Conservation (phyloP, 768 basidiomycete species). For the Leccinum imitatum region DNA sequence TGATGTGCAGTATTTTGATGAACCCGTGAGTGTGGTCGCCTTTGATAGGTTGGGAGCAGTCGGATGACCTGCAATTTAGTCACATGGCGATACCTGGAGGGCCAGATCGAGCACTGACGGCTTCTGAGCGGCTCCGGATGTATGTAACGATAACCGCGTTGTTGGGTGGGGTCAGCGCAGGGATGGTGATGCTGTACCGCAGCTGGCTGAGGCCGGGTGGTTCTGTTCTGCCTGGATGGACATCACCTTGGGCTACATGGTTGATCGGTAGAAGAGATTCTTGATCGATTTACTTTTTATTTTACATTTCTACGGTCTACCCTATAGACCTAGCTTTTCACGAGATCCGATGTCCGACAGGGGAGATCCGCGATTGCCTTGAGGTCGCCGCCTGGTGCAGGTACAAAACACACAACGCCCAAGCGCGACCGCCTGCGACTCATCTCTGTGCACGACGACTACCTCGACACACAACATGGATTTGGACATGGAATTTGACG, state of each 20-base stretch:
- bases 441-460: constrained; percentile 13
- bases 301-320: constrained; percentile 1
- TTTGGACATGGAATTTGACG: constrained; percentile 74
- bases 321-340: constrained; percentile 17
- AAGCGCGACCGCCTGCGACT: constrained; percentile 13
- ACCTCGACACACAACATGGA: constrained; percentile 52
- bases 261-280: constrained; percentile 51
- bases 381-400: constrained; percentile 32
- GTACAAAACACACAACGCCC: constrained; percentile 18
- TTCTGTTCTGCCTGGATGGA: constrained; percentile 50
- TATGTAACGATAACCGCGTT: constrained; percentile 73
- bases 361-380: constrained; percentile 38
- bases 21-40: constrained; percentile 71
- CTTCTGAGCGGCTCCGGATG: constrained; percentile 64
- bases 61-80: constrained; percentile 35
- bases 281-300: constrained; percentile 16
- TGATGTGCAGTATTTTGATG: constrained; percentile 80
- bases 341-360: constrained; percentile 37
- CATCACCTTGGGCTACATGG: constrained; percentile 65
- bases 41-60: constrained; percentile 2
- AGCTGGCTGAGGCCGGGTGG: constrained; percentile 64
- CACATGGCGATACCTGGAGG: constrained; percentile 76
- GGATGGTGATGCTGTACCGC: constrained; percentile 67
- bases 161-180: constrained; percentile 73
- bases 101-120: constrained; percentile 72